These are phyloP conservation scores for Leptomonas pyrrhocoris DNA, from an alignment of 208 protist genomes.

Conservation along the genomic window DNA sequence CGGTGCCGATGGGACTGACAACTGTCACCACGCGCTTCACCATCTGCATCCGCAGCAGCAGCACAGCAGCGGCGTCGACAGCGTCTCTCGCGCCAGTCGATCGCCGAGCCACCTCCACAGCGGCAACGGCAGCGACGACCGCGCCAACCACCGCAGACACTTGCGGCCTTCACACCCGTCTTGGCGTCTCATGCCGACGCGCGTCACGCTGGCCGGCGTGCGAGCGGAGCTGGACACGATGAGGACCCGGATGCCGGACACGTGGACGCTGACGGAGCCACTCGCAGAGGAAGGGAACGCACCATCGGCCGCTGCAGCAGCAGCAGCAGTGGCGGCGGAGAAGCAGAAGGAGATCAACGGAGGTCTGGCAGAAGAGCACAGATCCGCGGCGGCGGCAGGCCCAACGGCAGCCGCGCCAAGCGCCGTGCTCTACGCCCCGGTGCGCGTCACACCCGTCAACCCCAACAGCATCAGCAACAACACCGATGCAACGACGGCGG, in stretches of 20 bases:
- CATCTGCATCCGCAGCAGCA: not conserved
- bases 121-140: not conserved
- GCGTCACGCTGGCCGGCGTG: constrained; percentile 13
- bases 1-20: not conserved
- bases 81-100: not conserved
- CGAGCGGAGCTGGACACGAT: constrained; percentile 14
- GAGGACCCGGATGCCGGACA: constrained; percentile 22
- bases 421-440: constrained; percentile 5
- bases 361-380: not conserved
- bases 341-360: not conserved
- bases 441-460: not conserved
- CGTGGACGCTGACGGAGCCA: constrained; percentile 18
- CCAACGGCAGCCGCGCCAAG: not conserved
- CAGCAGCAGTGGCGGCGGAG: not conserved
- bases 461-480: too few species aligned
- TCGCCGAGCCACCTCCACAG: constrained; percentile 7
- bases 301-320: not conserved
- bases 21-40: not conserved
- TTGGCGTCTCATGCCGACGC: constrained; percentile 10
- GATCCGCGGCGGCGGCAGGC: not conserved
- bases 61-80: not conserved
- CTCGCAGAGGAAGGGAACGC: too few species aligned
- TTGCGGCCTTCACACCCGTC: constrained; percentile 1
- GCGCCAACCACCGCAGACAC: not conserved
- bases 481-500: not conserved